Evolutionary conservation across 306 rosid species (phyloP).

Genomic region (Vigna reflexopilosa): DNA sequence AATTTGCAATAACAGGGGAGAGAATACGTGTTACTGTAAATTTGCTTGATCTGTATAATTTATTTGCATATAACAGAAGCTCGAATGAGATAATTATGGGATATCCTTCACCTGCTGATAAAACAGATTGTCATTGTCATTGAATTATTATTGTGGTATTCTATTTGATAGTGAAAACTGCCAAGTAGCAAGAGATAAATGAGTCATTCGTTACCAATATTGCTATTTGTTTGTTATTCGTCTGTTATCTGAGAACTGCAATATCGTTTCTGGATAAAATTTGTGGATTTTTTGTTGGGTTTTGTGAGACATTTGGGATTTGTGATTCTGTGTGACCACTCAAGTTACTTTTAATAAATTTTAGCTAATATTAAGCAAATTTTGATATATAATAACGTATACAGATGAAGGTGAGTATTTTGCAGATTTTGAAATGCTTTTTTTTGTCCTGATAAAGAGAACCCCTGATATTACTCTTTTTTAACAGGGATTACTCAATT

Average conservation of each 20-base stretch:
- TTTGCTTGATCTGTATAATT: constrained; percentile 42
- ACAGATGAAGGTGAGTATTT: not conserved
- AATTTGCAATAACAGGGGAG: constrained; percentile 56
- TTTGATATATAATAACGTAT: not conserved
- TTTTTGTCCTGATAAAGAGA: not conserved
- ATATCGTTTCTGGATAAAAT: not conserved
- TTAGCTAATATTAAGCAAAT: not conserved
- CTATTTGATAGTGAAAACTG: constrained; percentile 20
- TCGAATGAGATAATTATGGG: constrained; percentile 36
- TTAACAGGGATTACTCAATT: not conserved
- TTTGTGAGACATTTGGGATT: not conserved
- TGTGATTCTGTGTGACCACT: not conserved
- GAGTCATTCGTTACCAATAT: constrained; percentile 5
- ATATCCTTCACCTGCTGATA: constrained; percentile 9
- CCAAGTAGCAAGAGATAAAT: constrained; percentile 8
- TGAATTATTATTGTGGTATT: not conserved
- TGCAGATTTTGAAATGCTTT: not conserved
- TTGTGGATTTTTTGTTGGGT: not conserved
- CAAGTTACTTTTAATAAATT: not conserved
- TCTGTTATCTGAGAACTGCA: not conserved
- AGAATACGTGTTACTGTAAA: constrained; percentile 48
- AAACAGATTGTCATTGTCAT: constrained; percentile 31
- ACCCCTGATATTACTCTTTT: not conserved
- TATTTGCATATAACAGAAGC: constrained; percentile 42
- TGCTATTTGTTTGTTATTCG: constrained; percentile 11